These are phyloP conservation scores for Apiotrichum montevideense DNA, from an alignment of 1,284 basidiomycete genomes.

Conservation along the genomic window DNA sequence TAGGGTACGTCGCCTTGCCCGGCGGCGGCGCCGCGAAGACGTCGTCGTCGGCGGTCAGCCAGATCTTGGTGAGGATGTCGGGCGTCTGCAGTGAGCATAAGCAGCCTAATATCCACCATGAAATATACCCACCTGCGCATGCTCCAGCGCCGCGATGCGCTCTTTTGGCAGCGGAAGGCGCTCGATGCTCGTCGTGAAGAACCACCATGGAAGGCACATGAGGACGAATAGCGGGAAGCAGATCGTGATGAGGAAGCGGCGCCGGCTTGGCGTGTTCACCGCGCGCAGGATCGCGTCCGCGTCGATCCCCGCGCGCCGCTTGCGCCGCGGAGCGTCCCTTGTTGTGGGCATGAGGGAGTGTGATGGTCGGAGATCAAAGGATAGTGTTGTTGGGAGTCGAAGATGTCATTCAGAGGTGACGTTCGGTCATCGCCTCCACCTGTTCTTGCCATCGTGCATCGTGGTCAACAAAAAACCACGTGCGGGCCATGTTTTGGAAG, in stretches of 20 bases:
- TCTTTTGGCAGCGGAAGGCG: slow-evolving; percentile 64
- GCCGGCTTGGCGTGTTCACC: slow-evolving; percentile 24
- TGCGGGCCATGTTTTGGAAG: no score
- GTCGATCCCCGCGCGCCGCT: not conserved
- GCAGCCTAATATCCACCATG: not conserved
- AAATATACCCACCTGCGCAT: slow-evolving; percentile 15
- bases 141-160: slow-evolving; percentile 51
- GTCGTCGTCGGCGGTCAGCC: slow-evolving; percentile 29
- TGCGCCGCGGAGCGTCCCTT: no score
- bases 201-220: slow-evolving; percentile 76
- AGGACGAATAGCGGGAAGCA: slow-evolving; percentile 71
- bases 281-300: not conserved
- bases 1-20: slow-evolving; percentile 21
- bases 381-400: no score
- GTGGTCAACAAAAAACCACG: no score
- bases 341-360: no score
- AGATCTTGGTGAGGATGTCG: slow-evolving; percentile 22
- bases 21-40: slow-evolving; percentile 28
- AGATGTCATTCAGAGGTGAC: no score
- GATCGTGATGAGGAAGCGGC: slow-evolving; percentile 45
- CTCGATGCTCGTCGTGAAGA: slow-evolving; percentile 77
- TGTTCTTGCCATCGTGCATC: no score
- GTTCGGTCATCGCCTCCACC: no score
- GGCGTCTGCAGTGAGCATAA: slow-evolving; percentile 15
- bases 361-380: no score